A percentile compares a stretch with the other conserved stretches of the same genome.
phyloP scores from a whole-genome alignment of 257 asterid species.

The Parsonsia alboflavescens region DNA sequence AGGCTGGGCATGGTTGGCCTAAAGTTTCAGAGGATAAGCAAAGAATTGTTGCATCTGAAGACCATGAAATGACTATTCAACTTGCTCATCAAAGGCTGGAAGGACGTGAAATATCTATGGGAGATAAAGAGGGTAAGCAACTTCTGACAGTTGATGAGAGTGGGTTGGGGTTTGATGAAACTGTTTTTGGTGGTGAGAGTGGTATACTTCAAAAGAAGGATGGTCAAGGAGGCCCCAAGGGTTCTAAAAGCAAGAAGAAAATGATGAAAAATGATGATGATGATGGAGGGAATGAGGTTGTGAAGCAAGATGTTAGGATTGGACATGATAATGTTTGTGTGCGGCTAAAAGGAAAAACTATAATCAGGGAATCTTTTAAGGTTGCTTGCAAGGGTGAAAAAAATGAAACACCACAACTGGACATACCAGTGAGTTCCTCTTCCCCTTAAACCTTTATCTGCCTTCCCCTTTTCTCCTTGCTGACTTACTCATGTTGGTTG shows the following conservation, averaged over 20 bases:
- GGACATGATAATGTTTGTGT: not conserved
- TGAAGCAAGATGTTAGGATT: not conserved
- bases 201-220: slow-evolving; percentile 9
- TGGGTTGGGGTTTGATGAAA: slow-evolving; percentile 2
- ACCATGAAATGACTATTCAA: not conserved
- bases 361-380: slow-evolving; percentile 1
- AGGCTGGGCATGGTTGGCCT: too few relatives aligned
- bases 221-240: slow-evolving; percentile 11
- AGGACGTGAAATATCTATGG: not conserved
- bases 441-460: not conserved
- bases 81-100: not conserved
- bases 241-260: slow-evolving; percentile 19
- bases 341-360: slow-evolving; percentile 3
- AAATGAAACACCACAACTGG: not conserved
- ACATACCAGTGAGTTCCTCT: slow-evolving; percentile 23
- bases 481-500: not conserved
- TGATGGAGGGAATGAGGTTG: not conserved
- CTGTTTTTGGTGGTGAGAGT: not conserved
- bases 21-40: too few relatives aligned
- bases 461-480: not conserved
- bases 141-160: not conserved
- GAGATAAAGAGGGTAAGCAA: not conserved
- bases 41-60: not conserved
- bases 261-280: not conserved
- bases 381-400: slow-evolving; percentile 21